These are phyloP conservation scores for Aegilops longissima DNA, from an alignment of 176 grass and related monocot species.

Conservation along the genomic window DNA sequence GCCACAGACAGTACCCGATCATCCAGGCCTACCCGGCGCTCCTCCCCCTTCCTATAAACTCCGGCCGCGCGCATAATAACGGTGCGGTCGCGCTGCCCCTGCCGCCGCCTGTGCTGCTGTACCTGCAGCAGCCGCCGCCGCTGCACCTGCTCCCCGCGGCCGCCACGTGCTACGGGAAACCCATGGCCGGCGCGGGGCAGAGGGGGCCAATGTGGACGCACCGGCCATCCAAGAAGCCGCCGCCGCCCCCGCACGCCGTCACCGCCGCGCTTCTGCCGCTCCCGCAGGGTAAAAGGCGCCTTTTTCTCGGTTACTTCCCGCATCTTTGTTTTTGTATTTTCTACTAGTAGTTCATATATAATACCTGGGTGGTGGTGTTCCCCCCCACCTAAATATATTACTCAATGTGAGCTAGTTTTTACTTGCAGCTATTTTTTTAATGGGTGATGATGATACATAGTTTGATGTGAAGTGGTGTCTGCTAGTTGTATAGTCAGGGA, in stretches of 20 bases:
- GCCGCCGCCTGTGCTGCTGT: constrained; percentile 60
- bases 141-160: constrained; percentile 35
- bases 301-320: neutral
- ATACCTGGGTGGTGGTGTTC: constrained; percentile 8
- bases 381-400: constrained; percentile 41
- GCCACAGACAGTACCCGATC: constrained; percentile 40
- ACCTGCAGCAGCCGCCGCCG: constrained; percentile 53
- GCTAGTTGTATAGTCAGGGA: neutral
- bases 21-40: constrained; percentile 74
- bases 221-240: constrained; percentile 31
- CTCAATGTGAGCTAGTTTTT: constrained; percentile 31
- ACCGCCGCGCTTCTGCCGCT: constrained; percentile 49
- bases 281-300: constrained; percentile 45
- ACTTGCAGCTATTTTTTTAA: neutral
- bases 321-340: neutral
- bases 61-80: neutral
- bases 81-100: constrained; percentile 31
- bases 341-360: neutral
- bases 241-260: constrained; percentile 39
- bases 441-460: neutral
- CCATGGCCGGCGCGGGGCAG: constrained; percentile 18
- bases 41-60: constrained; percentile 60
- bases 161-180: constrained; percentile 41
- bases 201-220: constrained; percentile 44
- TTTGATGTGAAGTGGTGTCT: neutral